Conservation (phyloP, 805 yeast genomes). For the Saturnispora hagleri region DNA sequence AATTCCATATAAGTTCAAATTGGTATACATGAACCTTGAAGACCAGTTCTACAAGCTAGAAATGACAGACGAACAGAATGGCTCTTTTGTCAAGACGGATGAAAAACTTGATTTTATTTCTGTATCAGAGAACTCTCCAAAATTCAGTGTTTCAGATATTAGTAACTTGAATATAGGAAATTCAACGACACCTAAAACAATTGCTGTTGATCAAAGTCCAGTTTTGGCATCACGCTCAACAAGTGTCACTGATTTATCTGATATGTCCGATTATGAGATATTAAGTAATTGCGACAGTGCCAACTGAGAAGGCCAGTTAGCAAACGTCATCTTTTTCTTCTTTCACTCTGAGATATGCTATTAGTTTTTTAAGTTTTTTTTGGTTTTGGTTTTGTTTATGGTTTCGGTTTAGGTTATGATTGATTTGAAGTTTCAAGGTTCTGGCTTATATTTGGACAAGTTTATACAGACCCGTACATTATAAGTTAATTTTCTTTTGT, state of each 20-base stretch:
- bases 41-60: constrained; percentile 2
- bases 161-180: not conserved
- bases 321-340: not conserved
- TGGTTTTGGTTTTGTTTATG: not conserved
- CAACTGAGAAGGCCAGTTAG: not conserved
- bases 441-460: not conserved
- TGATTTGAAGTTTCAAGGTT: not conserved
- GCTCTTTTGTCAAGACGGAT: not conserved
- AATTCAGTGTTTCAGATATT: not conserved
- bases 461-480: not conserved
- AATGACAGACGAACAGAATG: constrained; percentile 1
- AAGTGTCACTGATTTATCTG: not conserved
- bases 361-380: not conserved
- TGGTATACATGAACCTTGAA: not conserved
- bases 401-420: too few relatives aligned
- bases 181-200: not conserved
- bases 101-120: not conserved
- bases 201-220: not conserved
- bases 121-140: not conserved
- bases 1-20: not conserved
- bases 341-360: not conserved
- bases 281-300: not conserved
- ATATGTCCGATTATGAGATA: constrained; percentile 6
- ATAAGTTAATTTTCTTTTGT: not conserved
- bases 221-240: not conserved